These are phyloP conservation scores for Monilinia fructigena DNA, from an alignment of 2,329 filamentous ascomycete species.

Conservation along the genomic window DNA sequence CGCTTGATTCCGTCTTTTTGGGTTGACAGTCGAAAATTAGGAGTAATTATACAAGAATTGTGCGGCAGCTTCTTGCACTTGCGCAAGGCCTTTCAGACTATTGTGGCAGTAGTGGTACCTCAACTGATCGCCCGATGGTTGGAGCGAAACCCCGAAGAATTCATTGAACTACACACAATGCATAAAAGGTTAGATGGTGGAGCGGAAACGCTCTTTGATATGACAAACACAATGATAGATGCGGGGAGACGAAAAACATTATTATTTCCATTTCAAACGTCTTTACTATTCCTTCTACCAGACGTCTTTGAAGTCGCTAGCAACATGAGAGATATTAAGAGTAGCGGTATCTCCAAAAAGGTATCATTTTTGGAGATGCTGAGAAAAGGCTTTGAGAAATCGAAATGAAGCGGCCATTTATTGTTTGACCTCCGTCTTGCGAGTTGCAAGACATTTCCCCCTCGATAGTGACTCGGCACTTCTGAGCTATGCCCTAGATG, in stretches of 20 bases:
- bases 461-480: slow-evolving; percentile 56
- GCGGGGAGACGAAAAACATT: slow-evolving; percentile 54
- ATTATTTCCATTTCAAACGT: slow-evolving; percentile 62
- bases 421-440: slow-evolving; percentile 61
- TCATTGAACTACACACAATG: slow-evolving; percentile 60
- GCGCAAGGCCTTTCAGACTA: slow-evolving; percentile 61
- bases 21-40: slow-evolving; percentile 62
- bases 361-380: slow-evolving; percentile 63
- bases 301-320: slow-evolving; percentile 70
- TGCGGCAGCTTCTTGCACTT: slow-evolving; percentile 67
- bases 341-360: slow-evolving; percentile 62
- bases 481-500: slow-evolving; percentile 66
- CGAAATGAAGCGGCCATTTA: slow-evolving; percentile 66
- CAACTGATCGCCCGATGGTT: slow-evolving; percentile 65
- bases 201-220: slow-evolving; percentile 67
- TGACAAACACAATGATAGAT: slow-evolving; percentile 62
- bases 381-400: slow-evolving; percentile 61
- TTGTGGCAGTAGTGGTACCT: slow-evolving; percentile 61
- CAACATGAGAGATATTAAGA: slow-evolving; percentile 63
- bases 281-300: slow-evolving; percentile 61
- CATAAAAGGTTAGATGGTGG: slow-evolving; percentile 63
- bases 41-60: slow-evolving; percentile 62
- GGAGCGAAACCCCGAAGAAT: slow-evolving; percentile 62
- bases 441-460: slow-evolving; percentile 63
- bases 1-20: slow-evolving; percentile 62